These are phyloP conservation scores for Helicocarpus griseus DNA, from an alignment of 2,329 filamentous ascomycete genomes.

Conservation along the genomic window DNA sequence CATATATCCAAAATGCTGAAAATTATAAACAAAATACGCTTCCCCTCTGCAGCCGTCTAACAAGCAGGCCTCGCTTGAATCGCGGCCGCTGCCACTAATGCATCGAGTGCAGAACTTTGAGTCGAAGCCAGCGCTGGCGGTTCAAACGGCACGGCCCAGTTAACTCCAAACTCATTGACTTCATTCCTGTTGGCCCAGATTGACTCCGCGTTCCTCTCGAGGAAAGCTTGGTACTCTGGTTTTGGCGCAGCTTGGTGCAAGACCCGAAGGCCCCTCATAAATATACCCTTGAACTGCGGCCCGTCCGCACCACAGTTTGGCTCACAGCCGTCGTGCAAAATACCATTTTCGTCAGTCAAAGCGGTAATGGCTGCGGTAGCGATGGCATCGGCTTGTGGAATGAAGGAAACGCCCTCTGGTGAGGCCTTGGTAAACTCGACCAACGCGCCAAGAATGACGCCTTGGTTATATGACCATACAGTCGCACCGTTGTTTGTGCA, in stretches of 20 bases:
- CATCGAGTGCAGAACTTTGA: slow-evolving; percentile 58
- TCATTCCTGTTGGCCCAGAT: slow-evolving; percentile 53
- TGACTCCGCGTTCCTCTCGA: slow-evolving; percentile 52
- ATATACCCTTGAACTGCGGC: slow-evolving; percentile 64
- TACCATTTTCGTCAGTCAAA: slow-evolving; percentile 36
- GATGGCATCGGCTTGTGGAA: slow-evolving; percentile 38
- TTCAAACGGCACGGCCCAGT: slow-evolving; percentile 53
- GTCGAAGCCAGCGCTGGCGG: slow-evolving; percentile 46
- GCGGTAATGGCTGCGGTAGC: slow-evolving; percentile 44
- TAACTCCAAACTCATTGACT: slow-evolving; percentile 46
- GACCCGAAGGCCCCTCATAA: slow-evolving; percentile 54
- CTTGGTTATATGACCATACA: slow-evolving; percentile 50
- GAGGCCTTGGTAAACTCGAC: slow-evolving; percentile 40
- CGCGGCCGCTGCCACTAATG: slow-evolving; percentile 49
- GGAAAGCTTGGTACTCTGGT: slow-evolving; percentile 43
- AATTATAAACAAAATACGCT: too few species aligned
- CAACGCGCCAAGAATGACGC: slow-evolving; percentile 49
- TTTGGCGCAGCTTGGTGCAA: slow-evolving; percentile 45
- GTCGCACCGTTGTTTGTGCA: slow-evolving; percentile 12
- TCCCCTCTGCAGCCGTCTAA: too few species aligned
- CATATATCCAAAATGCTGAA: too few species aligned
- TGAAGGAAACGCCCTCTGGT: slow-evolving; percentile 31
- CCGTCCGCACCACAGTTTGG: slow-evolving; percentile 41
- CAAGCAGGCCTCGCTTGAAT: background rate
- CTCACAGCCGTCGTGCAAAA: slow-evolving; percentile 49